These are phyloP conservation scores for Barbarea vulgaris DNA, from an alignment of 345 rosid genomes.

Conservation along the genomic window DNA sequence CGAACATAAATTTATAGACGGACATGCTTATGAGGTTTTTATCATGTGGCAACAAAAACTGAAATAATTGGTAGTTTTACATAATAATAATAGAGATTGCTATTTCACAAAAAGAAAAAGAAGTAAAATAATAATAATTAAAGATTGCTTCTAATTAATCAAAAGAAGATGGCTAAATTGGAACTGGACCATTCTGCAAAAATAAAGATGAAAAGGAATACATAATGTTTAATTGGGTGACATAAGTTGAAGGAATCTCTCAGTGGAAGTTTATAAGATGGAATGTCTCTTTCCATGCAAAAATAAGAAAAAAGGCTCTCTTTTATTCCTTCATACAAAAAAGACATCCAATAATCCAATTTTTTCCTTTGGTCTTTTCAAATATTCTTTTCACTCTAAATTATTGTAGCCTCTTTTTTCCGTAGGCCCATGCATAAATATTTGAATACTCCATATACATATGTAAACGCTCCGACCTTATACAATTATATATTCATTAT, in stretches of 20 bases:
- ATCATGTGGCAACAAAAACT: neutral
- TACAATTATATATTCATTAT: neutral
- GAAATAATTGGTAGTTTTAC: neutral
- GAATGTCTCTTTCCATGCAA: slow-evolving; percentile 37
- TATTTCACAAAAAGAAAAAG: neutral
- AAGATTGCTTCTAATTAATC: slow-evolving; percentile 8
- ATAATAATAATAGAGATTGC: slow-evolving; percentile 2
- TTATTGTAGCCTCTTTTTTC: slow-evolving; percentile 15
- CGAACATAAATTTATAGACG: neutral
- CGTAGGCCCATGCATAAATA: slow-evolving; percentile 15
- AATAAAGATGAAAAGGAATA: slow-evolving; percentile 20
- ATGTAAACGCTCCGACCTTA: neutral
- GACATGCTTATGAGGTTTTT: neutral
- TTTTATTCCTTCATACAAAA: slow-evolving; percentile 33
- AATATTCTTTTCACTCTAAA: slow-evolving; percentile 31
- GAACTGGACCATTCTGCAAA: slow-evolving; percentile 24
- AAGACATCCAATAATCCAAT: slow-evolving; percentile 34
- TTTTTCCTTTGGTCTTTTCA: slow-evolving; percentile 39
- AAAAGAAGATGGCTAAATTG: slow-evolving; percentile 10
- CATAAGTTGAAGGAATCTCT: slow-evolving; percentile 33
- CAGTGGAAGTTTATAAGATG: slow-evolving; percentile 31
- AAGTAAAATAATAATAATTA: neutral
- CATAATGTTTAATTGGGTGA: slow-evolving; percentile 22
- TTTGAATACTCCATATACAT: neutral
- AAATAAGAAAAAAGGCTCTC: slow-evolving; percentile 22